These are phyloP conservation scores for Russula sp. DNA, from an alignment of 768 basidiomycete species.

Conservation along the genomic window DNA sequence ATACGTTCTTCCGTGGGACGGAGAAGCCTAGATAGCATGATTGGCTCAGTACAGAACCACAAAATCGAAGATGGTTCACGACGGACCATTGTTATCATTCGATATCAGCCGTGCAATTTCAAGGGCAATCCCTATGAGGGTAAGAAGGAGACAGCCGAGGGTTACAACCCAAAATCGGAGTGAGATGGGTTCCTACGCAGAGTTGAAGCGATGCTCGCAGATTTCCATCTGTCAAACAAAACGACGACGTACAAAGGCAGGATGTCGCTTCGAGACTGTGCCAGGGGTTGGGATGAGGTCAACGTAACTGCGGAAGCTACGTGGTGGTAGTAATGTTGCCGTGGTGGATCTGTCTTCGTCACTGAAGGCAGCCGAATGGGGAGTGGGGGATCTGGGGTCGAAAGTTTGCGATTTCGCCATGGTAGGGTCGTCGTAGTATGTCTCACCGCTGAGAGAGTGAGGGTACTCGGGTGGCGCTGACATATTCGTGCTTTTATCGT, in stretches of 20 bases:
- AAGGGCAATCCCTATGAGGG: conserved; percentile 3
- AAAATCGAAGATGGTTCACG: not conserved
- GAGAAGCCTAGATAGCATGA: conserved; percentile 37
- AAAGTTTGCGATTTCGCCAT: not conserved
- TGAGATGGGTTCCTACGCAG: conserved; percentile 4
- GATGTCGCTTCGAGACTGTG: conserved; percentile 2
- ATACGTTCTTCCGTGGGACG: conserved; percentile 43
- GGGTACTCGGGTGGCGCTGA: not conserved
- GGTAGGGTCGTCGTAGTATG: not conserved
- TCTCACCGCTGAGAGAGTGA: too few species aligned
- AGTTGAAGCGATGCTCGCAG: not conserved
- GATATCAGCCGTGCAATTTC: conserved; percentile 13
- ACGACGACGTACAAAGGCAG: conserved; percentile 5
- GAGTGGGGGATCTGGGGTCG: not conserved
- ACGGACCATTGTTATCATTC: conserved; percentile 3
- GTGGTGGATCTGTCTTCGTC: not conserved
- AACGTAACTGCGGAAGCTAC: conserved; percentile 5
- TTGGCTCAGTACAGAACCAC: not conserved
- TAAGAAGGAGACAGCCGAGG: not conserved
- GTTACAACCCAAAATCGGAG: conserved; percentile 9
- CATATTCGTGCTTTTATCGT: not conserved
- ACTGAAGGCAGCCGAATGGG: not conserved
- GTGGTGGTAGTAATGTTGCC: not conserved
- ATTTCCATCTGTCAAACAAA: not conserved
- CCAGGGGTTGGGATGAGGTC: conserved; percentile 11